phyloP scores from a whole-genome alignment of 1,284 basidiomycete genomes.

The Amylostereum areolatum region DNA sequence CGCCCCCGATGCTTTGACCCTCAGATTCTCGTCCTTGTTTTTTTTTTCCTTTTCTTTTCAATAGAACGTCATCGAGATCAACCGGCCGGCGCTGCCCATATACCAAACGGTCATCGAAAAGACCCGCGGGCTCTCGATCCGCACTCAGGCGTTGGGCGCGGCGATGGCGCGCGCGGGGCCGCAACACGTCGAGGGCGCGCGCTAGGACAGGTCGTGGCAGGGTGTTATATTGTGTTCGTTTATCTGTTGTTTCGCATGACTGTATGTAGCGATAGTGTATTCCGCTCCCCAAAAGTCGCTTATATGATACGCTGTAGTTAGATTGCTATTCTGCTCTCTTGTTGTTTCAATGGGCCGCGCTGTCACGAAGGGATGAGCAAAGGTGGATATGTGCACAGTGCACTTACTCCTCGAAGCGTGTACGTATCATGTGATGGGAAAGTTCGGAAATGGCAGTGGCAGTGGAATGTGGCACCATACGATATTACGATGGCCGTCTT shows the following conservation, averaged over 20 bases:
- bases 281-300: neutral
- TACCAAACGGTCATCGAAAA: slow-evolving; percentile 97
- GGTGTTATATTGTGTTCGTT: neutral
- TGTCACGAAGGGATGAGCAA: no score
- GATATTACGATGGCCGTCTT: no score
- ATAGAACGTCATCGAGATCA: slow-evolving; percentile 94
- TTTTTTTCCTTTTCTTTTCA: neutral
- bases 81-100: slow-evolving; percentile 82
- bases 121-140: slow-evolving; percentile 86
- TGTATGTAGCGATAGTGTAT: neutral
- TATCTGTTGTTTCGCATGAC: neutral
- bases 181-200: slow-evolving; percentile 14
- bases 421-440: no score
- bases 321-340: no score
- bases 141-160: slow-evolving; percentile 87
- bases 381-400: no score
- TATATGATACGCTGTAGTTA: no score
- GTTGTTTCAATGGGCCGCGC: no score
- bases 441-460: no score
- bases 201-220: neutral
- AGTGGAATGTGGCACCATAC: no score
- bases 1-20: slow-evolving; percentile 3
- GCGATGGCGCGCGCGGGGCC: slow-evolving; percentile 62
- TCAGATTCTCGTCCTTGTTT: slow-evolving; percentile 7
- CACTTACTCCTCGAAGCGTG: no score